Evolutionary conservation across 345 rosid genomes (phyloP).

Genomic region (Angophora floribunda): DNA sequence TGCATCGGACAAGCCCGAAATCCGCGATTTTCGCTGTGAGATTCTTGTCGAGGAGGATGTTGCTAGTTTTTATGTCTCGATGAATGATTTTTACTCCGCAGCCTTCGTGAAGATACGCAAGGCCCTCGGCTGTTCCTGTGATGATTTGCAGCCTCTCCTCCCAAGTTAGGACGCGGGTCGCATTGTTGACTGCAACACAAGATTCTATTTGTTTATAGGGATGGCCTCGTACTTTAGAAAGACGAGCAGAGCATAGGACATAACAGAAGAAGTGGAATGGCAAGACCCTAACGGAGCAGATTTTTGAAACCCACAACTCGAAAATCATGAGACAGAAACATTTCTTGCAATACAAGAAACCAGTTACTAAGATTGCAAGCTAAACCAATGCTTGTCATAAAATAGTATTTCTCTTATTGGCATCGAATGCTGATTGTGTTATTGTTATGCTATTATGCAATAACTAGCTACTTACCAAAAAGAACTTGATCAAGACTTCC

Average conservation of each 20-base stretch:
- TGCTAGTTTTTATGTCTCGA: conserved; percentile 75
- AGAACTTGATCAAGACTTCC: conserved; percentile 67
- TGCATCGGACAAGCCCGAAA: conserved; percentile 68
- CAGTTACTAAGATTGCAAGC: not conserved
- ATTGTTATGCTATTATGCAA: not conserved
- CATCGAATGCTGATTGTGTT: not conserved
- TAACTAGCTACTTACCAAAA: conserved; percentile 30
- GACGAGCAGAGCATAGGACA: not conserved
- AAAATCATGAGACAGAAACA: not conserved
- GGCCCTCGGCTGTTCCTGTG: conserved; percentile 64
- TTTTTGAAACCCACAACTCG: not conserved
- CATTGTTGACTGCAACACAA: conserved; percentile 27
- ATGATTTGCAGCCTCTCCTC: conserved; percentile 45
- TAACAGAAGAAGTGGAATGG: not conserved
- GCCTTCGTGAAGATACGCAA: conserved; percentile 65
- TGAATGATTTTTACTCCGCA: conserved; percentile 58
- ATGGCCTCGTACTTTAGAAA: not conserved
- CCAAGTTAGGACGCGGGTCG: conserved; percentile 43
- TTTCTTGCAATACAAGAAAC: too few species aligned
- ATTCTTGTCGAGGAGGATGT: conserved; percentile 58
- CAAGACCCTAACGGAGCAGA: not conserved
- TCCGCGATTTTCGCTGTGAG: conserved; percentile 74
- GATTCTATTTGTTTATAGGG: not conserved
- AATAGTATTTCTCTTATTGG: not conserved
- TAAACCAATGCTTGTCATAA: not conserved